Evolutionary conservation across 768 basidiomycete species (phyloP).

Genomic region (Leccinum barrowsii): DNA sequence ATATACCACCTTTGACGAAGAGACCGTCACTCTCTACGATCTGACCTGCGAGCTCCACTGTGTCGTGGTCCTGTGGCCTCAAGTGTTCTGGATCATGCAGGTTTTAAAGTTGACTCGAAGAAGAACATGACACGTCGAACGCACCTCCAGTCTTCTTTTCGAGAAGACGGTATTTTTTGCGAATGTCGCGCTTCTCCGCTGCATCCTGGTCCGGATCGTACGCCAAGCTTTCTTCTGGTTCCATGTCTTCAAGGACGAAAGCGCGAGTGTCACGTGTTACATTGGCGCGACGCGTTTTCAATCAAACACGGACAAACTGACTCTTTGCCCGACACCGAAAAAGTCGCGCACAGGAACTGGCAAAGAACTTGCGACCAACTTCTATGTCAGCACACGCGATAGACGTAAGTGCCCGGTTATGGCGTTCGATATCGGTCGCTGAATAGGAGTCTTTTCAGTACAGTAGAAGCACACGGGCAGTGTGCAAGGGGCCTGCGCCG

Average conservation of each 20-base stretch:
- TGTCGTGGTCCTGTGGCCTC: slow-evolving; percentile 53
- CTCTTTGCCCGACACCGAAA: neutral
- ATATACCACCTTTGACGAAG: slow-evolving; percentile 65
- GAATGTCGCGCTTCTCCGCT: slow-evolving; percentile 69
- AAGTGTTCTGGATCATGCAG: slow-evolving; percentile 35
- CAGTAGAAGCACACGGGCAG: slow-evolving; percentile 64
- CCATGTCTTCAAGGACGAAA: slow-evolving; percentile 14
- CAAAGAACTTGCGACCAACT: neutral
- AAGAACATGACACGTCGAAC: slow-evolving; percentile 13
- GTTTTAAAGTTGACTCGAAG: neutral
- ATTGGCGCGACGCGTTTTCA: slow-evolving; percentile 22
- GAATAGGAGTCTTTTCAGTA: slow-evolving; percentile 46
- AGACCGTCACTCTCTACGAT: slow-evolving; percentile 57
- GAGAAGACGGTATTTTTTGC: slow-evolving; percentile 69
- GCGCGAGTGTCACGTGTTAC: slow-evolving; percentile 14
- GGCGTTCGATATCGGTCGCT: neutral
- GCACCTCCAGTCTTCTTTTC: slow-evolving; percentile 63
- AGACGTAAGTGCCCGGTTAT: slow-evolving; percentile 22
- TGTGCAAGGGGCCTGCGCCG: slow-evolving; percentile 61
- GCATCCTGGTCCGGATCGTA: slow-evolving; percentile 88
- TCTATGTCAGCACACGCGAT: slow-evolving; percentile 28
- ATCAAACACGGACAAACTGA: slow-evolving; percentile 20
- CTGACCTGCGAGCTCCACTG: slow-evolving; percentile 52
- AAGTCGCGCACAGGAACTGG: neutral
- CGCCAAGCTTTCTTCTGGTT: slow-evolving; percentile 33